A percentile compares a stretch with the other conserved stretches of the same genome.
These are phyloP conservation scores for Hura crepitans DNA, from an alignment of 441 rosid genomes.

Conservation along the genomic window DNA sequence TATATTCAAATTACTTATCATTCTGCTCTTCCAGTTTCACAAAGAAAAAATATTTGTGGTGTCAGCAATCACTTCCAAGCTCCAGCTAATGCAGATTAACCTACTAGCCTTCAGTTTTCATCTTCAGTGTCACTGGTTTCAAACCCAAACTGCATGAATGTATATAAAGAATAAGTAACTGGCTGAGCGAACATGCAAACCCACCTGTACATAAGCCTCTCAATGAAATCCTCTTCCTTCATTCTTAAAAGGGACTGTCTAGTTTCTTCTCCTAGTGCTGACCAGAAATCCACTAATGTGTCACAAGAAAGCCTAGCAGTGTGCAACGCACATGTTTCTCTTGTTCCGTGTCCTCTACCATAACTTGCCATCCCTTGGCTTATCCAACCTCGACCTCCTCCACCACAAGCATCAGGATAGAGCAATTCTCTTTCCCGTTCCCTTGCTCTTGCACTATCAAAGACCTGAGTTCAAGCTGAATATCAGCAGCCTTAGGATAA, in stretches of 20 bases:
- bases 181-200: slow-evolving; percentile 24
- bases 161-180: slow-evolving; percentile 23
- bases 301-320: slow-evolving; percentile 94
- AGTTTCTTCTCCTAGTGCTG: slow-evolving; percentile 85
- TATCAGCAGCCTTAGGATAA: slow-evolving; percentile 31
- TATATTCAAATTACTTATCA: too few species aligned
- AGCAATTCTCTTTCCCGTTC: slow-evolving; percentile 84
- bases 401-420: slow-evolving; percentile 98
- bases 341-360: slow-evolving; percentile 86
- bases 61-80: slow-evolving; percentile 13
- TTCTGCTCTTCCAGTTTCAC: slow-evolving; percentile 15
- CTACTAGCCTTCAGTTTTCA: slow-evolving; percentile 18
- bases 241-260: slow-evolving; percentile 80
- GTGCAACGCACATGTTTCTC: slow-evolving; percentile 92
- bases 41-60: slow-evolving; percentile 18
- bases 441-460: slow-evolving; percentile 86
- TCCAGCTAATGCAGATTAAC: slow-evolving; percentile 20
- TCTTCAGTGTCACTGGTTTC: slow-evolving; percentile 17
- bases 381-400: slow-evolving; percentile 95
- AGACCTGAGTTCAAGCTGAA: slow-evolving; percentile 56
- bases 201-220: slow-evolving; percentile 93
- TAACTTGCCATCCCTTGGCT: slow-evolving; percentile 79
- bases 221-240: slow-evolving; percentile 99
- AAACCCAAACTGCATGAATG: slow-evolving; percentile 20
- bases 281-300: slow-evolving; percentile 91